phyloP scores from a whole-genome alignment of 345 rosid species.

The Passiflora organensis region DNA sequence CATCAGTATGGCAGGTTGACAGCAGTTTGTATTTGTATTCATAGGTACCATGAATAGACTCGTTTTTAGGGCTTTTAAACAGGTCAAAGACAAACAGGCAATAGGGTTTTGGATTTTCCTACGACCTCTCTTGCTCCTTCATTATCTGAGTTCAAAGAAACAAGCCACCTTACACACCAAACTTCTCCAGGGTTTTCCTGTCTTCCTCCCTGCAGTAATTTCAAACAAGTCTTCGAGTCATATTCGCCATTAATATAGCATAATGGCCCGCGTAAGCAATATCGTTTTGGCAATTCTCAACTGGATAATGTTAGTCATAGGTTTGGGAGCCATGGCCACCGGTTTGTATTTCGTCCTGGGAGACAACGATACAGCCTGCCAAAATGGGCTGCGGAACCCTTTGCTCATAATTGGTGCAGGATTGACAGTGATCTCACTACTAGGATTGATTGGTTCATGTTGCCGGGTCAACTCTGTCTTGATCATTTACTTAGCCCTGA shows the following conservation, averaged over 20 bases:
- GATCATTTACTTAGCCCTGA: slow-evolving; percentile 15
- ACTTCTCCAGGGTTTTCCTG: slow-evolving; percentile 10
- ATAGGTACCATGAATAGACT: background rate
- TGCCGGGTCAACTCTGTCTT: slow-evolving; percentile 17
- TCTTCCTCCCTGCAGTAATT: background rate
- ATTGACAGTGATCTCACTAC: slow-evolving; percentile 14
- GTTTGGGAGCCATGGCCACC: background rate
- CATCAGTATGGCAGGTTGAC: too few species aligned
- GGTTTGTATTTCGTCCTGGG: background rate
- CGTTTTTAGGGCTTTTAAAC: background rate
- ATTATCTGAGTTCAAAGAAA: background rate
- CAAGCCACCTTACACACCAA: slow-evolving; percentile 7
- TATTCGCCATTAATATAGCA: background rate
- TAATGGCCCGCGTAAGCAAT: background rate
- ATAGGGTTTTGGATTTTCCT: background rate
- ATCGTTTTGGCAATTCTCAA: background rate
- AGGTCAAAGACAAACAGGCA: background rate
- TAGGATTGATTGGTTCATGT: slow-evolving; percentile 30
- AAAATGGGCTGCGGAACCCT: slow-evolving; percentile 20
- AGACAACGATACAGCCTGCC: slow-evolving; percentile 18
- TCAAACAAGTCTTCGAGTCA: too few species aligned
- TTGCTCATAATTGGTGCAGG: slow-evolving; percentile 19
- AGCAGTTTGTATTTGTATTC: background rate
- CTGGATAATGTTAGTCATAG: background rate
- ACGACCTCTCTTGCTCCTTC: background rate